Conservation (phyloP, 352 stramenopile species). For the Globisporangium carolinianum region DNA sequence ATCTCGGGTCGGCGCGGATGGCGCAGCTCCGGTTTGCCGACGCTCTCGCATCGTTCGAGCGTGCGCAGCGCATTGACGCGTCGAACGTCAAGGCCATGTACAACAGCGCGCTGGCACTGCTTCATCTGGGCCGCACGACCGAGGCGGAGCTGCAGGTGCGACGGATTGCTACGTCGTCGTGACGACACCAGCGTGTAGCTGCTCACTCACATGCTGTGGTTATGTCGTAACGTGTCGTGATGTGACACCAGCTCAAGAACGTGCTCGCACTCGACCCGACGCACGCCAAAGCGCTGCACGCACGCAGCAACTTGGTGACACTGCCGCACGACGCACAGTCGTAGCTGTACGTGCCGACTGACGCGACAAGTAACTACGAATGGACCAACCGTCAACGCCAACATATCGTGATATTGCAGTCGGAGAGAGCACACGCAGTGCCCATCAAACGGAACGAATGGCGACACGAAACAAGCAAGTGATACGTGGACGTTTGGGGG, state of each 20-base stretch:
- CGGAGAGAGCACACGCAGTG: not conserved
- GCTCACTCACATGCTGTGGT: not conserved
- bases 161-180: not conserved
- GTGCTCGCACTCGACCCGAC: constrained; percentile 29
- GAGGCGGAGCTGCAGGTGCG: constrained; percentile 30
- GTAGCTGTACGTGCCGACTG: not conserved
- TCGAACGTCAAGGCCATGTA: constrained; percentile 51
- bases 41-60: constrained; percentile 30
- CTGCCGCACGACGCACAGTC: not conserved
- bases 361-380: no score
- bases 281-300: constrained; percentile 27
- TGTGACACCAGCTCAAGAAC: constrained; percentile 17
- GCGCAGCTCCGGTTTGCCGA: constrained; percentile 24
- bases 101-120: constrained; percentile 44
- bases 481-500: no score
- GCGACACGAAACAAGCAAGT: not conserved
- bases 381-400: no score
- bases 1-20: constrained; percentile 53
- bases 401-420: not conserved
- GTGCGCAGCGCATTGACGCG: constrained; percentile 43
- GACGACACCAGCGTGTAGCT: not conserved
- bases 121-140: constrained; percentile 21
- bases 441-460: not conserved
- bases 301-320: constrained; percentile 19
- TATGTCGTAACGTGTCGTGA: not conserved